Evolutionary conservation across 116 monocot genomes (phyloP), one percentile per base, ranked within the genome.

Genomic region (Trichopus zeylanicus): DNA sequence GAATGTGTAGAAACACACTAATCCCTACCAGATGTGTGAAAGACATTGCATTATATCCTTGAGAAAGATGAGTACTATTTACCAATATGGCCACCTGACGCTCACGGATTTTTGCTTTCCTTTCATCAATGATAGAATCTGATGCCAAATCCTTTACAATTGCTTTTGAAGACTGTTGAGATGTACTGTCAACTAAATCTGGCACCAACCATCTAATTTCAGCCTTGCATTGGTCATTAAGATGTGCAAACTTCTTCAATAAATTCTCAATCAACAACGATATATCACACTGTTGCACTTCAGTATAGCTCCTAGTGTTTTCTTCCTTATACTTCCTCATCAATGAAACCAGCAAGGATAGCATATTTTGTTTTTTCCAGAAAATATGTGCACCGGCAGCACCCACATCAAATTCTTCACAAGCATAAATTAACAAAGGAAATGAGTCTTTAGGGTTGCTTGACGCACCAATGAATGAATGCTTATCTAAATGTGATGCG

Each of bases 71-170:
- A 51, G 1, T 22, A 29, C 51, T 38, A 18, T 49, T 67, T 75
- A 98, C 98, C 98, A 98, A 65, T 42, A 98, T 78, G 26, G 88
- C 98, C 66, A 85, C 87, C 68, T 98, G 98, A 31, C 68, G 87
- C 65, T 73, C 68, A 48, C 92, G 81, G 5, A 80, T 82, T 64
- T 88, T 91, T 52, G 69, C 75, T 59, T 65, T 91, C 30, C 72
- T 68, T 25, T 74, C 70, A 26, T 71, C 62, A 38, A 38, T 19
- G 55, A 81, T 80, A 70, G 82, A 79, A 48, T 34, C 59, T 7
- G 49, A 65, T 63, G 71, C 71, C 3, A 29, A 69, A 34, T 37
- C 62, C 10, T 54, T 24, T 29, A 27, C 34, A 39, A n/a, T 8
- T 56, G 31, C 51, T 30, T 61, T 55, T 24, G 57, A 56, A 47